Evolutionary conservation across 2,329 filamentous ascomycete genomes (phyloP), one percentile per base, ranked within the genome.

Genomic region (Apiospora saccharicola): DNA sequence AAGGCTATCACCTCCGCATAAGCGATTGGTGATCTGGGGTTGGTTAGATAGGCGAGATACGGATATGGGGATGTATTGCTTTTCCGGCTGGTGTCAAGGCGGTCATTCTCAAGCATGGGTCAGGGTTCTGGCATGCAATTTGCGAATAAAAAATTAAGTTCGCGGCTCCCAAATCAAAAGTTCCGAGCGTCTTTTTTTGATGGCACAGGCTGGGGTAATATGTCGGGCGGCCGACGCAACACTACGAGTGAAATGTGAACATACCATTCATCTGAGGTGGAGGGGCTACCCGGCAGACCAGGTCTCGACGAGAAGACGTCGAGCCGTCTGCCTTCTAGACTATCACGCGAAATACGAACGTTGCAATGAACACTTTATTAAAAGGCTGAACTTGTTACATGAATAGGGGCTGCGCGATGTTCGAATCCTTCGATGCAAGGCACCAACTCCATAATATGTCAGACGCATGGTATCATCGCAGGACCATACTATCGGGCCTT

Each of bases 1-100:
- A 86, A 88, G 85, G 90, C 90, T 82, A 89, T 92, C 83, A 90
- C 89, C 78, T 86, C 89, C 82, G 88, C 90, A 83, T 92, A 91
- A 85, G 82, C 75, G 71, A 53, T 51, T 26, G 22, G 67, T 41
- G 73, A 70, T 73, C 71, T 67, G 75, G 74, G 78, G 75, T 79
- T 75, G 74, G 76, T 77, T 78, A 77, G 76, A 77, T 73, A 75
- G 75, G 75, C 74, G 72, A 75, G 73, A 72, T 75, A 75, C 69
- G 70, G 69, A 72, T 69, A 77, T 75, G 77, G 78, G 79, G 78
- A 75, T 78, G 75, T 79, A 77, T 79, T 81, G 79, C 79, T 80
- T 81, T 78, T 72, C 46, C 76, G 80, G 78, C 78, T 79, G 79
- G 79, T 81, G 79, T 81, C 79, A 80, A 80, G 79, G 79, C 79